A percentile compares a stretch with the other conserved stretches of the same genome.
Evolutionary conservation across 805 yeast genomes (phyloP).

Genomic region (Starmerella bacillaris): DNA sequence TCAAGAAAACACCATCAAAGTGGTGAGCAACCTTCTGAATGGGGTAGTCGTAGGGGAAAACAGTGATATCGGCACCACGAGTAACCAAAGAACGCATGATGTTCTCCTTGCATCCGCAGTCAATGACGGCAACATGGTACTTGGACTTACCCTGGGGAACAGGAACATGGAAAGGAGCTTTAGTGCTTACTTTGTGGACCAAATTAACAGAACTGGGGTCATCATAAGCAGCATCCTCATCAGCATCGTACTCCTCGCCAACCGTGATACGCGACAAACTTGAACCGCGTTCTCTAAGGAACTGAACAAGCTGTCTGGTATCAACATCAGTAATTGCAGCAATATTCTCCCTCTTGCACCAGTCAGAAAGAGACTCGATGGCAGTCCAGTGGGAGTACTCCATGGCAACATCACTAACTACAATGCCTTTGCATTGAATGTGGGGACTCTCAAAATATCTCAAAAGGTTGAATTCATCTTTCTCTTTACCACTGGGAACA

Average conservation of each 20-base stretch:
- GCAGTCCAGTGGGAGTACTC: slow-evolving; percentile 99
- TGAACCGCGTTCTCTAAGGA: slow-evolving; percentile 90
- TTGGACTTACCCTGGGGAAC: slow-evolving; percentile 34
- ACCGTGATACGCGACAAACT: slow-evolving; percentile 77
- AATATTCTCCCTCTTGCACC: slow-evolving; percentile 94
- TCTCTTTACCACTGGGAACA: slow-evolving; percentile 69
- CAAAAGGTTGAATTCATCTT: slow-evolving; percentile 70
- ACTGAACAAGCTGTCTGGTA: slow-evolving; percentile 84
- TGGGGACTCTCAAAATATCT: slow-evolving; percentile 83
- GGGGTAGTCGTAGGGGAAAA: slow-evolving; percentile 90
- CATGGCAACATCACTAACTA: slow-evolving; percentile 88
- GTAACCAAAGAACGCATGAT: slow-evolving; percentile 82
- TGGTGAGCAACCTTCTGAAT: slow-evolving; percentile 75
- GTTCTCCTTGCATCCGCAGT: slow-evolving; percentile 97
- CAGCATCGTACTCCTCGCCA: slow-evolving; percentile 83
- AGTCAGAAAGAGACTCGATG: slow-evolving; percentile 78
- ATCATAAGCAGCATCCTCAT: slow-evolving; percentile 72
- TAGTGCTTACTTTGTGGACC: slow-evolving; percentile 86
- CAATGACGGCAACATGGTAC: slow-evolving; percentile 79
- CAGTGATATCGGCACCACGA: slow-evolving; percentile 92
- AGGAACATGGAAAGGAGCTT: slow-evolving; percentile 73
- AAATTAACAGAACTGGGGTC: slow-evolving; percentile 82
- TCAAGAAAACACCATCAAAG: slow-evolving; percentile 86
- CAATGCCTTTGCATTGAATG: slow-evolving; percentile 88
- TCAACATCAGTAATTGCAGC: slow-evolving; percentile 96